Conservation (phyloP, 2,329 filamentous ascomycete species). For the Dothiorella sarmentorum region DNA sequence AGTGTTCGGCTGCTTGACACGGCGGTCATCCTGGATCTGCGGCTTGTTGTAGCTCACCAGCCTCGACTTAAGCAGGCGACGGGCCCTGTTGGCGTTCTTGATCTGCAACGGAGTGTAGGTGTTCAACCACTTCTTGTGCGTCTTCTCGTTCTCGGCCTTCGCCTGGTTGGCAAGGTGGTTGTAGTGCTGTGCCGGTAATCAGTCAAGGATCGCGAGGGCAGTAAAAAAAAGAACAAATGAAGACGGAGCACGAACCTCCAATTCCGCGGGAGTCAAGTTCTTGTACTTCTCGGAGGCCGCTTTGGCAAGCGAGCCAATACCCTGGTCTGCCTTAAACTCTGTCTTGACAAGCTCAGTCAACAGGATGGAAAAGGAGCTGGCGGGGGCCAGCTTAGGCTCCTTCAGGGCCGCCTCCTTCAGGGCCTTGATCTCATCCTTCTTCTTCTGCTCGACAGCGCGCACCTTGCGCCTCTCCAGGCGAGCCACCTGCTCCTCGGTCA, state of each 20-base stretch:
- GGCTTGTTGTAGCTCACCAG: not conserved
- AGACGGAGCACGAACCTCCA: slow-evolving; percentile 30
- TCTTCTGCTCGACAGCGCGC: slow-evolving; percentile 30
- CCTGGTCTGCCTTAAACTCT: not conserved
- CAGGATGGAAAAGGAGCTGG: slow-evolving; percentile 22
- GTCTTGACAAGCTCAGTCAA: not conserved
- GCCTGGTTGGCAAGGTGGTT: slow-evolving; percentile 50
- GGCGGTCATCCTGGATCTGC: slow-evolving; percentile 53
- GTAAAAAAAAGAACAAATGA: not conserved
- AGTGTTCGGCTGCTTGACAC: slow-evolving; percentile 42
- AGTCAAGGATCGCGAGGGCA: not conserved
- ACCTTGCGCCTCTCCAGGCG: slow-evolving; percentile 26
- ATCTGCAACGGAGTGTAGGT: slow-evolving; percentile 57
- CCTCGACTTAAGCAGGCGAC: slow-evolving; percentile 34
- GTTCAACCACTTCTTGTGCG: slow-evolving; percentile 54
- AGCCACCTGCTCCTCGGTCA: slow-evolving; percentile 23
- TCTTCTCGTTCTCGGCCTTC: slow-evolving; percentile 41
- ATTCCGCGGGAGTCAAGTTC: slow-evolving; percentile 32
- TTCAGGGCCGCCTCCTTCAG: slow-evolving; percentile 38
- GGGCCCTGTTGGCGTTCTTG: slow-evolving; percentile 56
- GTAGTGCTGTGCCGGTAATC: slow-evolving; percentile 44
- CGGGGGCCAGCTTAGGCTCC: slow-evolving; percentile 26
- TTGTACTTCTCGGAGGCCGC: slow-evolving; percentile 24
- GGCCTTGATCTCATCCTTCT: slow-evolving; percentile 24
- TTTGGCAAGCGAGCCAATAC: slow-evolving; percentile 25